Conservation (phyloP, 805 yeast genomes). For the Saccharomycopsis babjevae region DNA sequence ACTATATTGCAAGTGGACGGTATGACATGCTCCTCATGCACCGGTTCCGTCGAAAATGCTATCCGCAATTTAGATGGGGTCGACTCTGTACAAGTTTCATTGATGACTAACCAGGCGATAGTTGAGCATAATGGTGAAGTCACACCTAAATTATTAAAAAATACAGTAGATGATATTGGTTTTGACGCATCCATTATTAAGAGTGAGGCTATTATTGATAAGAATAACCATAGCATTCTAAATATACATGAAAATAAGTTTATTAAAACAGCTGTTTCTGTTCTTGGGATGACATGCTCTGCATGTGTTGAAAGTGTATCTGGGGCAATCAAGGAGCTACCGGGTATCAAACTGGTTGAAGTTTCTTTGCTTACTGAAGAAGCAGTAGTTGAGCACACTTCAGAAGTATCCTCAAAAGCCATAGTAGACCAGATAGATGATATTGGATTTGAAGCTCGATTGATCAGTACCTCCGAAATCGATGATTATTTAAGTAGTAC, state of each 20-base stretch:
- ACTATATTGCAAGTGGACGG: conserved; percentile 34
- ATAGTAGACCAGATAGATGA: conserved; percentile 58
- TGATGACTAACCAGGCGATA: conserved; percentile 64
- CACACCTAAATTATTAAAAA: conserved; percentile 31
- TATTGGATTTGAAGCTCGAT: conserved; percentile 57
- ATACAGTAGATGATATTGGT: conserved; percentile 69
- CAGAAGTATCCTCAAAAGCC: conserved; percentile 24
- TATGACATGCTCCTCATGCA: conserved; percentile 90
- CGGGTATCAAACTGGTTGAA: conserved; percentile 39
- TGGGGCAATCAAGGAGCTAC: conserved; percentile 38
- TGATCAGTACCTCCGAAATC: conserved; percentile 18
- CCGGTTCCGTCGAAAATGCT: conserved; percentile 51
- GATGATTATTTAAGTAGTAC: neutral
- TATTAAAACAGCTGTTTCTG: conserved; percentile 7
- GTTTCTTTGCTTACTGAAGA: conserved; percentile 73
- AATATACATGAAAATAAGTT: neutral
- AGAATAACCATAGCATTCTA: neutral
- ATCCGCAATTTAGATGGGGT: conserved; percentile 42
- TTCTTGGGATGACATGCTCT: conserved; percentile 84
- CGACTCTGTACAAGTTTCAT: conserved; percentile 38
- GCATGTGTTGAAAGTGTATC: conserved; percentile 68
- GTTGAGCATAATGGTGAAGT: conserved; percentile 37
- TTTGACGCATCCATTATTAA: conserved; percentile 39
- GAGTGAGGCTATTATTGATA: conserved; percentile 9
- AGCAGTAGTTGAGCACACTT: conserved; percentile 44